Conservation (phyloP, 371 early-diverging fungal genomes). For the Mucor velutinosus region DNA sequence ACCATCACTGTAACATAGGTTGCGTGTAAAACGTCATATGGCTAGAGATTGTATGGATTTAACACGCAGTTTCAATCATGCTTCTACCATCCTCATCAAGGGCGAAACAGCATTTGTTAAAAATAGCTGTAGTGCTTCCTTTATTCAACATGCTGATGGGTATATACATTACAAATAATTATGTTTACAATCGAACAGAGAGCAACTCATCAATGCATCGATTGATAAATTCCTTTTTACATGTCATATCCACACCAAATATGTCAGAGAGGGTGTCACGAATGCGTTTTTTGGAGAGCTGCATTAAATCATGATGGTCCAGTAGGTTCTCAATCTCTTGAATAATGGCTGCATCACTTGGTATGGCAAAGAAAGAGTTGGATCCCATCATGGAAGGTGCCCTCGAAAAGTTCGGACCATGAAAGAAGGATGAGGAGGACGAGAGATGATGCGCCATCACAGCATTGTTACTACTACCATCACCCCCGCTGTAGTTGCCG, state of each 20-base stretch:
- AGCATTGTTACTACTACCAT: background rate
- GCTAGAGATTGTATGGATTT: background rate
- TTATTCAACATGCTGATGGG: background rate
- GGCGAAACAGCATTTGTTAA: background rate
- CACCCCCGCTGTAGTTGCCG: background rate
- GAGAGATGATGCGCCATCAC: background rate
- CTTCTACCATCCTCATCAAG: background rate
- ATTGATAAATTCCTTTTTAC: conserved; percentile 79
- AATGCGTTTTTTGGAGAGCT: conserved; percentile 83
- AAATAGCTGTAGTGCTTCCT: background rate
- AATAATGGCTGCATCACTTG: conserved; percentile 71
- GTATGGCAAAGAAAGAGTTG: conserved; percentile 6
- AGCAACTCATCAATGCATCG: conserved; percentile 67
- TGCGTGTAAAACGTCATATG: background rate
- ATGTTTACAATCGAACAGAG: conserved; percentile 12
- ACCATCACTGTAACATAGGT: background rate
- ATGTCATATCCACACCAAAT: conserved; percentile 81
- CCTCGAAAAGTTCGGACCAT: conserved; percentile 5
- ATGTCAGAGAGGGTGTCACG: conserved; percentile 71
- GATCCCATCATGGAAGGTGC: conserved; percentile 9
- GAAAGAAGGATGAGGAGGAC: background rate
- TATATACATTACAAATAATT: background rate
- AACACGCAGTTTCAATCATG: background rate
- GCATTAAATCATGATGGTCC: conserved; percentile 70
- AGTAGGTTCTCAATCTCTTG: conserved; percentile 75